Percentiles rank a stretch among this genome's conserved stretches.
Evolutionary conservation across 106 monocot species (phyloP).

Genomic region (Chionographis japonica): DNA sequence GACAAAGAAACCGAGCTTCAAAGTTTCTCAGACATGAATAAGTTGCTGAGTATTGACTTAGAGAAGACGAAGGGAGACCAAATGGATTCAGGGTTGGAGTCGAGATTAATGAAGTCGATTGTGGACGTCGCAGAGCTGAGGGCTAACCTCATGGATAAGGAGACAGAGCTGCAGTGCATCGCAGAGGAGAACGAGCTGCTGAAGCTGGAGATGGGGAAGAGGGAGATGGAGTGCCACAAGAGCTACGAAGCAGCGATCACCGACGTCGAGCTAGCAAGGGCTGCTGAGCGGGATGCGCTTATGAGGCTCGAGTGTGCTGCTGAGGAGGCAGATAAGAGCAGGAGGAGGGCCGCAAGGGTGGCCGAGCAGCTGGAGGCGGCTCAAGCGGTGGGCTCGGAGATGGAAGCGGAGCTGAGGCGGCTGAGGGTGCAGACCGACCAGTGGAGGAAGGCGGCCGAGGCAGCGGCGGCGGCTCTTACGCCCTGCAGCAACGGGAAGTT

Average conservation of each 20-base stretch:
- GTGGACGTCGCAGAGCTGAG: conserved; percentile 16
- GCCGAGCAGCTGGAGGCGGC: conserved; percentile 38
- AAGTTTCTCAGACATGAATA: conserved; percentile 11
- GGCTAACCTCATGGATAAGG: conserved; percentile 35
- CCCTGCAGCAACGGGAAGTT: conserved; percentile 37
- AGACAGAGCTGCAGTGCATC: conserved; percentile 34
- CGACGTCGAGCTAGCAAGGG: conserved; percentile 23
- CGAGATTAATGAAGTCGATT: conserved; percentile 4
- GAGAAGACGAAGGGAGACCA: background rate
- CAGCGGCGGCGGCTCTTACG: conserved; percentile 52
- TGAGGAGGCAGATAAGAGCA: conserved; percentile 33
- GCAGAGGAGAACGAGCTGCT: conserved; percentile 43
- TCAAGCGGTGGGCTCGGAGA: conserved; percentile 26
- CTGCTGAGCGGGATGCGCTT: conserved; percentile 36
- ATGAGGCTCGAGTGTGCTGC: conserved; percentile 23
- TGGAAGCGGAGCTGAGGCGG: conserved; percentile 47
- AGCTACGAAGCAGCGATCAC: conserved; percentile 10
- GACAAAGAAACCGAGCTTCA: conserved; percentile 40
- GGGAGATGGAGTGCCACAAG: conserved; percentile 17
- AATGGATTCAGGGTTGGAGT: conserved; percentile 5
- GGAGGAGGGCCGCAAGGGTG: conserved; percentile 10
- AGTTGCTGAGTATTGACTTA: conserved; percentile 18
- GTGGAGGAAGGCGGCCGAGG: conserved; percentile 81
- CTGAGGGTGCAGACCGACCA: conserved; percentile 66
- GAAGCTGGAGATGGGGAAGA: conserved; percentile 24